Conservation (phyloP, 257 asterid species). For the Solanum pinnatisectum region DNA sequence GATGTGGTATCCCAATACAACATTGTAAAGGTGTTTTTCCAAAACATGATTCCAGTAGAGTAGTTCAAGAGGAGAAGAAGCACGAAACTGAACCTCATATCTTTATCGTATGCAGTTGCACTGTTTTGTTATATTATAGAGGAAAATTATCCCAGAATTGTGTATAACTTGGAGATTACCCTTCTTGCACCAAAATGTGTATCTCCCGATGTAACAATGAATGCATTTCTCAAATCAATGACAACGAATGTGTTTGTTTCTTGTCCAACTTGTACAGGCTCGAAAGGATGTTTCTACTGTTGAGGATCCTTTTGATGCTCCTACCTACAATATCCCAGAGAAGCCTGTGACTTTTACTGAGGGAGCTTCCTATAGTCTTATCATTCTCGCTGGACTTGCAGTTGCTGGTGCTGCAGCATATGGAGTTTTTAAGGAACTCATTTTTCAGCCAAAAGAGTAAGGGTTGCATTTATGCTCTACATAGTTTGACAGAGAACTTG, state of each 20-base stretch:
- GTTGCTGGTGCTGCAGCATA: slow-evolving; percentile 78
- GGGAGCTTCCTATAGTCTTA: slow-evolving; percentile 78
- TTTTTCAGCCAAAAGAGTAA: slow-evolving; percentile 89
- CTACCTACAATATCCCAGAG: slow-evolving; percentile 88
- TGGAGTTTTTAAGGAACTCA: slow-evolving; percentile 84
- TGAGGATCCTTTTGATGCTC: slow-evolving; percentile 90
- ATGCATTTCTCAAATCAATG: background rate
- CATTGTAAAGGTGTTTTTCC: background rate
- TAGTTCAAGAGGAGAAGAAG: background rate
- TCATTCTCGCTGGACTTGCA: slow-evolving; percentile 91
- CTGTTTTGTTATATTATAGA: background rate
- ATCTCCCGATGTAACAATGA: background rate
- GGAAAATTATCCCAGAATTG: background rate
- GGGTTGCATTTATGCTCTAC: background rate
- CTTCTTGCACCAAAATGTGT: background rate
- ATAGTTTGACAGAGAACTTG: background rate
- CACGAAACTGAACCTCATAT: background rate
- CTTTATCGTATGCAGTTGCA: background rate
- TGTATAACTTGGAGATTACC: background rate
- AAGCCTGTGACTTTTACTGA: slow-evolving; percentile 90
- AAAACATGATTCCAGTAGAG: background rate
- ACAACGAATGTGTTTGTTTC: background rate
- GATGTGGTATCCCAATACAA: background rate
- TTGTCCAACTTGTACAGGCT: slow-evolving; percentile 33
- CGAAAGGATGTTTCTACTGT: slow-evolving; percentile 58